Conservation (phyloP, 306 rosid genomes). For the Fragaria ananassa region DNA sequence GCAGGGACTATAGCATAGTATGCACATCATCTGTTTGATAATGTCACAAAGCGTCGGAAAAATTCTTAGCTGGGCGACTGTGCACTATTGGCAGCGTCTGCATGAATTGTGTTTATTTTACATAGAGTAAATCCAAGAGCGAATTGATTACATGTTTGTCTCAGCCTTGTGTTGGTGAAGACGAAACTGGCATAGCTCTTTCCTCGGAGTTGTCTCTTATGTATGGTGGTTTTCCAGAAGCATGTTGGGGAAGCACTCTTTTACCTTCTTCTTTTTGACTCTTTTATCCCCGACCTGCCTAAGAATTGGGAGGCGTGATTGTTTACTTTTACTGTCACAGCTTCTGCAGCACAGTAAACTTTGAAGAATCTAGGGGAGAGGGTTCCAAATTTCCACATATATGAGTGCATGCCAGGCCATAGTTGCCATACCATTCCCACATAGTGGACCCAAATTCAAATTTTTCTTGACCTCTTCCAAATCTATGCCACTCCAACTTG, state of each 20-base stretch:
- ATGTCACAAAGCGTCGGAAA: background rate
- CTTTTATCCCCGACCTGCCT: background rate
- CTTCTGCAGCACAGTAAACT: background rate
- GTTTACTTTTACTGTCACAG: slow-evolving; percentile 4
- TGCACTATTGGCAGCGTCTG: background rate
- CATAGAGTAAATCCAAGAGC: background rate
- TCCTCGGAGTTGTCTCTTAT: background rate
- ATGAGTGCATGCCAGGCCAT: slow-evolving; percentile 5
- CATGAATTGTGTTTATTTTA: background rate
- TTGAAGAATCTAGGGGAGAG: background rate
- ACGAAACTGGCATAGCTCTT: background rate
- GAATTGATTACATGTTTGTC: background rate
- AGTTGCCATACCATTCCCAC: background rate
- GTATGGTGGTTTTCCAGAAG: background rate
- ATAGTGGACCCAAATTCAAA: slow-evolving; percentile 4
- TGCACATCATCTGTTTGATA: background rate
- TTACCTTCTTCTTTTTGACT: background rate
- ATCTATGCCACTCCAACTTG: background rate
- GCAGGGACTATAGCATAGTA: background rate
- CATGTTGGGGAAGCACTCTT: background rate
- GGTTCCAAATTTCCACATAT: background rate
- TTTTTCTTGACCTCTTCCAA: background rate
- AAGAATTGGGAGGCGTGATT: background rate
- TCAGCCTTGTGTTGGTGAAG: background rate
- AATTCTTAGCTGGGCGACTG: background rate